Evolutionary conservation across 768 basidiomycete genomes (phyloP).

Genomic region (Dioszegia crocea): DNA sequence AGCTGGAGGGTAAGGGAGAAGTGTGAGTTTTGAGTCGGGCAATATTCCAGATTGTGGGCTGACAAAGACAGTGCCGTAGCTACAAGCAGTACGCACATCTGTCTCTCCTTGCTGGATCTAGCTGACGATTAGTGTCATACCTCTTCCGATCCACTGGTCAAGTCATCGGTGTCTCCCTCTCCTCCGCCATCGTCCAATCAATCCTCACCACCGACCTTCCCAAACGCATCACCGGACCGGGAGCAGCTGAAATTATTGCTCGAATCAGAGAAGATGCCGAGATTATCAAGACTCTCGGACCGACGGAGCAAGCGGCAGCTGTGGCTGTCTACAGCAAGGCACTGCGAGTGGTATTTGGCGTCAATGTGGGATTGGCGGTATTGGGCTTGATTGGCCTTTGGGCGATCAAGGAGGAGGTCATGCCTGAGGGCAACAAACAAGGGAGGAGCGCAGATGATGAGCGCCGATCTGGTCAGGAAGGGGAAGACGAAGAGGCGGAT

Average conservation of each 20-base stretch:
- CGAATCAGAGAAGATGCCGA: constrained; percentile 46
- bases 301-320: constrained; percentile 21
- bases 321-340: constrained; percentile 37
- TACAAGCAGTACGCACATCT: constrained; percentile 68
- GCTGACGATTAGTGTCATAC: constrained; percentile 68
- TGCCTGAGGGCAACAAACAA: constrained; percentile 19
- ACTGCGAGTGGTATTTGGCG: constrained; percentile 39
- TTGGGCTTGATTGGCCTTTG: constrained; percentile 25
- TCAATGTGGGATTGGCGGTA: constrained; percentile 32
- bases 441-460: not conserved
- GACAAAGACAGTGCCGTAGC: constrained; percentile 56
- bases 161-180: constrained; percentile 87
- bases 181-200: constrained; percentile 76
- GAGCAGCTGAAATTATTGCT: constrained; percentile 53
- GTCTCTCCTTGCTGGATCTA: not conserved
- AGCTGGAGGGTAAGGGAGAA: constrained; percentile 34
- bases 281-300: constrained; percentile 36
- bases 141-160: constrained; percentile 91
- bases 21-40: constrained; percentile 22
- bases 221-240: constrained; percentile 69
- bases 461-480: not conserved
- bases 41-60: not conserved
- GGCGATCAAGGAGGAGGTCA: constrained; percentile 36
- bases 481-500: not conserved
- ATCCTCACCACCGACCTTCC: constrained; percentile 68